Evolutionary conservation across 306 rosid species (phyloP).

Genomic region (Crataegus laevigata): DNA sequence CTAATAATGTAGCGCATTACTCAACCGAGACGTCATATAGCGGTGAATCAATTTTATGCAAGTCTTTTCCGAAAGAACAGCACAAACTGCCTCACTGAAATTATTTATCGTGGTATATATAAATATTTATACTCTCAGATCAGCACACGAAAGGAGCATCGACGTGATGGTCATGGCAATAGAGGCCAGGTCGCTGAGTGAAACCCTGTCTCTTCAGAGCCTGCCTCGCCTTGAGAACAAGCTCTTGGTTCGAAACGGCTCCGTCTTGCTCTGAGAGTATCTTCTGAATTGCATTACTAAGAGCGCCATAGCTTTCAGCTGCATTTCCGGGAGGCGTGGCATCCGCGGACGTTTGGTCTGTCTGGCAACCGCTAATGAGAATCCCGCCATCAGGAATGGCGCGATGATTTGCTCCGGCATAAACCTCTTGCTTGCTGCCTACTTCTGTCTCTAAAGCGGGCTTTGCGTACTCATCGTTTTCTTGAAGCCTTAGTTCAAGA

Average conservation of each 20-base stretch:
- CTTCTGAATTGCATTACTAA: slow-evolving; percentile 61
- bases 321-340: slow-evolving; percentile 54
- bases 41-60: neutral
- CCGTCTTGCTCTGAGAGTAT: slow-evolving; percentile 44
- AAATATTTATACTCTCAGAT: neutral
- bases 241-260: slow-evolving; percentile 39
- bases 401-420: slow-evolving; percentile 43
- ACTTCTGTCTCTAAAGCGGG: slow-evolving; percentile 61
- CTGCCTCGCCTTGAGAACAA: slow-evolving; percentile 48
- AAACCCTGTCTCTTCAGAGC: slow-evolving; percentile 57
- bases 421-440: slow-evolving; percentile 40
- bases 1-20: neutral
- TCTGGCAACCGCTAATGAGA: slow-evolving; percentile 76
- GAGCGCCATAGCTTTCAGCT: slow-evolving; percentile 56
- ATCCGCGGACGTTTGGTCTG: slow-evolving; percentile 70
- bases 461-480: slow-evolving; percentile 57
- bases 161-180: slow-evolving; percentile 47
- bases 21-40: too few relatives aligned
- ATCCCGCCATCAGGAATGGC: slow-evolving; percentile 40
- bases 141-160: slow-evolving; percentile 42
- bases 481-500: slow-evolving; percentile 41
- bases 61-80: neutral
- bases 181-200: slow-evolving; percentile 69
- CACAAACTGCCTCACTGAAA: neutral
- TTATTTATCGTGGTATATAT: neutral